Evolutionary conservation across 2,329 filamentous ascomycete genomes (phyloP), one percentile per base, ranked within the genome.

Genomic region (Leptosphaerulina australis): DNA sequence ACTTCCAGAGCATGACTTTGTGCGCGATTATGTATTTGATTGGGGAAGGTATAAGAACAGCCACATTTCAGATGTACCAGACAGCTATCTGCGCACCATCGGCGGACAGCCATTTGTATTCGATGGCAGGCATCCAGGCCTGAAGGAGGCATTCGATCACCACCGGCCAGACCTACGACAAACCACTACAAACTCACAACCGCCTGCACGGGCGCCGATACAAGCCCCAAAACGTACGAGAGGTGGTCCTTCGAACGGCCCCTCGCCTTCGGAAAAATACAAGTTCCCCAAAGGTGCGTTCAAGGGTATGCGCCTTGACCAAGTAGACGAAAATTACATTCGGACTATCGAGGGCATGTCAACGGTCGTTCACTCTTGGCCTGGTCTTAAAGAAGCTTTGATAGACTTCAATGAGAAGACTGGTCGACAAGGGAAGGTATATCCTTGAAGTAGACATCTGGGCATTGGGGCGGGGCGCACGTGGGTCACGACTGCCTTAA

Each of bases 141-240:
- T 64, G 8, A 45, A 53, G 18, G 61, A 64, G 18, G 63, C 63
- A 10, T 64, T 63, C 25, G 63, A 66, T n/a, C 59, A 58, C 41
- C 52, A 62, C 38, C 56, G 56, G 14, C 62, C 63, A 18, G 58
- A 58, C 5, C 44, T 59, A 39, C 53, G 56, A 24, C 50, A 56
- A 3, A 21, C 41, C 24, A 49, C 41, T 10, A 46, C 24, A 4
- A 37, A 49, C 28, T 35, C 31, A 17, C 24, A 47, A 11, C 31
- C 58, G 35, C 28, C 39, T 1, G 45, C 39, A 20, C 37, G 48
- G 24, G 38, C 35, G 21, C 48, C 48, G 40, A 39, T 43, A 3
- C 31, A 47, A 21, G 38, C 50, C 14, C 44, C 50, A 5, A 41
- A 44, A 30, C 50, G 50, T 17, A 28, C 25, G 25, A 31, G 50